Base-by-base conservation (phyloP, 164 flowering plant genomes). In the Chloranthus sessilifolius region DNA sequence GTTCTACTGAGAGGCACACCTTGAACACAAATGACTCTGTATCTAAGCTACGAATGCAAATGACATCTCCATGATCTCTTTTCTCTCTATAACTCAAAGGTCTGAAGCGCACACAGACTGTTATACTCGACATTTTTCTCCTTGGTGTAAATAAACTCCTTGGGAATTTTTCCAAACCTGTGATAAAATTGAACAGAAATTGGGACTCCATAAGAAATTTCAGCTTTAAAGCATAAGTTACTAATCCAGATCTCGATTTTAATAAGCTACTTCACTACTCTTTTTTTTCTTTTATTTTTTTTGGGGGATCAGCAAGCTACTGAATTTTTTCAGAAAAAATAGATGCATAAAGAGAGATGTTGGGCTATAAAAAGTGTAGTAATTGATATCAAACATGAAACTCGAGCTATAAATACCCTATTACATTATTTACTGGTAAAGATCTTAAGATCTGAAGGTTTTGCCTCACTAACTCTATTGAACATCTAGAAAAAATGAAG, bases 81-180 rank as follows among this genome's bases (percentile, higher is more conserved):
- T 47, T 74, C 75, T 82, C 96, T 48, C 68, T 77, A 0, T 81
- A 68, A 47, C 74, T 84, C 36, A 82, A 51, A 40, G 94, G 94
- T 56, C 94, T 58, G 53, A 88, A 82, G 8, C 85, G 81, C 22
- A 76, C 85, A 48, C 88, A 82, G 7, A 82, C 85, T 8, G 74
- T 76, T 4, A 88, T 42, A 31, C 62, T 74, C 12, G 94, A 69
- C 90, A 82, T 84, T 15, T 40, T 37, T 38, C 21, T 15, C 12
- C 5, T 36, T 16, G 12, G 14, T 15, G 9, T 15, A 36, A 39
- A 27, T 3, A n/a, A n/a, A n/a, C n/a, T n/a, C n/a, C n/a, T n/a
- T n/a, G n/a, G n/a, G n/a, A 39, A 36, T 37, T 11, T 25, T 12
- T 22, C 10, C 17, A 21, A 39, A 10, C 43, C 43, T 43, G 38